phyloP scores from a whole-genome alignment of 257 asterid species.

The Jacaranda mimosifolia region DNA sequence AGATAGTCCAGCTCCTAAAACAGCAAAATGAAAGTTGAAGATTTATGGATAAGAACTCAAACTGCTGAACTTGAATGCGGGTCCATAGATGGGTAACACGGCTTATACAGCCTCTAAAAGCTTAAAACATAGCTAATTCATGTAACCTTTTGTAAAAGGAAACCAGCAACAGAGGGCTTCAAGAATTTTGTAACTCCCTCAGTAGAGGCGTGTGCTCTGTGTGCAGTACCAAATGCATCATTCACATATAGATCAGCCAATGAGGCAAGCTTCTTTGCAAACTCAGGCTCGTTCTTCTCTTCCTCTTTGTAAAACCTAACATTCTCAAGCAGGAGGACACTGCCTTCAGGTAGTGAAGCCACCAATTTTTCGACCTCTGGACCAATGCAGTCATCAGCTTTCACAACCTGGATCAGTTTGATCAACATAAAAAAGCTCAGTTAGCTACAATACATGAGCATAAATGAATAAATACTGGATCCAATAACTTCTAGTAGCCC shows the following conservation, averaged over 20 bases:
- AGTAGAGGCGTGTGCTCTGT: conserved; percentile 35
- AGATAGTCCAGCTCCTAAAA: conserved; percentile 41
- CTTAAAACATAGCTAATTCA: conserved; percentile 1
- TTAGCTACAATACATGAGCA: not conserved
- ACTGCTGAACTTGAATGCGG: not conserved
- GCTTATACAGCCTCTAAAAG: not conserved
- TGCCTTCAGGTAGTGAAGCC: conserved; percentile 29
- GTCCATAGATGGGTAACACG: not conserved
- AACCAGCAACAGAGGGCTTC: conserved; percentile 39
- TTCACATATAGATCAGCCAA: conserved; percentile 35
- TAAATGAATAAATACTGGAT: not conserved
- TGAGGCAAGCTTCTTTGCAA: conserved; percentile 35
- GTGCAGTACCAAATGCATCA: conserved; percentile 37
- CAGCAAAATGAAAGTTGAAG: not conserved
- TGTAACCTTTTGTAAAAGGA: conserved; percentile 35
- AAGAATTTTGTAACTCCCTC: conserved; percentile 38
- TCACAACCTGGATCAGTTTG: conserved; percentile 23
- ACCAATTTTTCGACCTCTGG: conserved; percentile 30
- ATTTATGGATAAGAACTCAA: not conserved
- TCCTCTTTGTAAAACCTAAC: conserved; percentile 38
- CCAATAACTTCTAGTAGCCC: not conserved
- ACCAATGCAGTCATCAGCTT: conserved; percentile 34
- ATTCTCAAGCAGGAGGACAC: conserved; percentile 35
- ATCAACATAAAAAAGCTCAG: not conserved
- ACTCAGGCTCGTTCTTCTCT: conserved; percentile 35